A percentile compares a stretch with the other conserved stretches of the same genome.
Conservation (phyloP, 1,284 basidiomycete species). For the Schizophyllum commune region DNA sequence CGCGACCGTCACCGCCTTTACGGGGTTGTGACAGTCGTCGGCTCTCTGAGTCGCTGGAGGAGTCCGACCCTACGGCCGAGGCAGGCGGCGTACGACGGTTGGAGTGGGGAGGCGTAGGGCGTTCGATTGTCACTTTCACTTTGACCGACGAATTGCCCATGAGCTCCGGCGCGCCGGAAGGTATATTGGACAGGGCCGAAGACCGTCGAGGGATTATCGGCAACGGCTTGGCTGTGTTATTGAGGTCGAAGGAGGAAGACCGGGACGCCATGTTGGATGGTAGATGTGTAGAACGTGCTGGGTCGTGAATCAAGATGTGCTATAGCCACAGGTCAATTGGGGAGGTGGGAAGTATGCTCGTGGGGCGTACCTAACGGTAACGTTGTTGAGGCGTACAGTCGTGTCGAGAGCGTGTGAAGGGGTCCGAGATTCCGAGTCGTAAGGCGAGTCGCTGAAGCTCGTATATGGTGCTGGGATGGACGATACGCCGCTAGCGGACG, state of each 20-base stretch:
- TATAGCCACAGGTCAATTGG: background rate
- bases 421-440: too few species aligned
- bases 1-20: constrained; percentile 9
- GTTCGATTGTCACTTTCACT: constrained; percentile 2
- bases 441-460: too few species aligned
- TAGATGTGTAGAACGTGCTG: background rate
- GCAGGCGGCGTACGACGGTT: too few species aligned
- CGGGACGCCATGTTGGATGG: background rate
- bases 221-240: constrained; percentile 46
- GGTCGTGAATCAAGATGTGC: background rate
- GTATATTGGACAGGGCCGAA: constrained; percentile 18
- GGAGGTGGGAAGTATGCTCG: background rate
- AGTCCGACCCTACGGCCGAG: too few species aligned
- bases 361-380: background rate
- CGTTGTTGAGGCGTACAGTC: background rate
- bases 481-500: too few species aligned
- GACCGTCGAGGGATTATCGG: constrained; percentile 46
- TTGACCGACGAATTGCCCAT: constrained; percentile 1
- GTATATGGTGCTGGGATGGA: too few species aligned
- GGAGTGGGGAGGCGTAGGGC: too few species aligned
- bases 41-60: too few species aligned
- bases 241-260: constrained; percentile 29
- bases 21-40: constrained; percentile 5
- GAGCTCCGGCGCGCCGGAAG: constrained; percentile 1
- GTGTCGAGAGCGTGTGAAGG: background rate